Base-by-base conservation (phyloP, 1,284 basidiomycete species). In the Kwoniella shivajii region DNA sequence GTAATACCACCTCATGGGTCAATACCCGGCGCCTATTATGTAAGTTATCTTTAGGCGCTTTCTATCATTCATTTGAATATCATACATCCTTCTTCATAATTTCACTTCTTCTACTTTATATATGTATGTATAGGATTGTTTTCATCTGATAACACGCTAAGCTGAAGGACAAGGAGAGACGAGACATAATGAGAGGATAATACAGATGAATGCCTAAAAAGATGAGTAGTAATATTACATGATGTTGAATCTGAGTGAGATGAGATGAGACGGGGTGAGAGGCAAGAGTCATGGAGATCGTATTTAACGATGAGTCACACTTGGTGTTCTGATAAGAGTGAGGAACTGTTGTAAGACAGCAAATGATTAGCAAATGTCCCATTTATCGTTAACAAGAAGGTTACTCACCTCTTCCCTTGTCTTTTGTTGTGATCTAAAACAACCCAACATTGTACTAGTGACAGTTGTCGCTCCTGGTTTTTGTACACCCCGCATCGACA, bases 401-500 rank as follows among this genome's bases (percentile, higher is more conserved):
- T 37, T 13, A 77, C 83, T 58, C 64, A 82, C 81, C 64, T 99
- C 96, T 78, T 97, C 95, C 37, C 96, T 85, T 24, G 96, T 99
- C 81, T 99, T 99, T 78, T 96, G 92, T 66, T 93, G 89, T 13
- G 90, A 89, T 54, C 96, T 85, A 84, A 99, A 99, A 71, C 92
- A 96, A 11, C 96, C 96, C 53, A 98, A 82, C 96, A 99, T 99
- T 67, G 94, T 97, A n/a, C 90, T 94, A 1, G 96, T 99, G 31
- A 96, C 90, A 0, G 96, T 99, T 20, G 89, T 86, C 6, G 95
- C 85, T 27, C 96, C 95, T 2, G 95, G 95, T 79, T 99, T 99
- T 79, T 99, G 96, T 1, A 99, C 96, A 38, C 96, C 96, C 57
- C 96, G 88, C 94, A 99, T 99, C 1, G 94, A 93, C 96, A 99